phyloP scores from a whole-genome alignment of 441 rosid genomes.

The Erodium moschatum region DNA sequence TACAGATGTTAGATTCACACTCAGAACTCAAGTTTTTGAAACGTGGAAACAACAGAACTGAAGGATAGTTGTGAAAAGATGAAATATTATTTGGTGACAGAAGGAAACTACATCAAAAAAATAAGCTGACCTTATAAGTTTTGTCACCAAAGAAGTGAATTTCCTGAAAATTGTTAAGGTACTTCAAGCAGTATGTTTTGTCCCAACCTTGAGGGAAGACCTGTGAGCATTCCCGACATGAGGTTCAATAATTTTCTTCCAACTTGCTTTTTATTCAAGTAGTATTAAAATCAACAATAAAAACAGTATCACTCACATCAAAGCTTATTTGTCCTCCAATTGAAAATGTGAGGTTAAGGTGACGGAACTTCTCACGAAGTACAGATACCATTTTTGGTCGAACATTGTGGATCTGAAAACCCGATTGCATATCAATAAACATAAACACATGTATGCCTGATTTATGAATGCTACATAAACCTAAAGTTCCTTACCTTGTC shows the following conservation, averaged over 20 bases:
- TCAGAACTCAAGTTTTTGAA: no score
- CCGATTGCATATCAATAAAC: conserved; percentile 16
- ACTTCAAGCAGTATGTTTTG: conserved; percentile 91
- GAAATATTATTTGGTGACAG: background rate
- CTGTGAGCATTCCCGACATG: conserved; percentile 29
- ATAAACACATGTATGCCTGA: conserved; percentile 10
- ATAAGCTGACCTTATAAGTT: conserved; percentile 67
- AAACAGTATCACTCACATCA: conserved; percentile 49
- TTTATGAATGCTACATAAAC: conserved; percentile 5
- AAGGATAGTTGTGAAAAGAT: background rate
- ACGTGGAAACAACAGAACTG: no score
- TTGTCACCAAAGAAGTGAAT: conserved; percentile 98
- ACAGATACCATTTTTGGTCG: conserved; percentile 73
- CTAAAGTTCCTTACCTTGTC: conserved; percentile 54
- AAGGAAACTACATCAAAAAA: background rate
- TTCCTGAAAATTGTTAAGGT: conserved; percentile 61
- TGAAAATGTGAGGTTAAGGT: conserved; percentile 84
- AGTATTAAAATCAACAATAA: conserved; percentile 2
- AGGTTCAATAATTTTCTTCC: conserved; percentile 1
- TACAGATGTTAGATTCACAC: background rate
- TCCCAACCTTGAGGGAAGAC: conserved; percentile 98
- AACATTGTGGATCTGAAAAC: conserved; percentile 67
- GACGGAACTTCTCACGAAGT: conserved; percentile 77
- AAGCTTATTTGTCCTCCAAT: conserved; percentile 97
- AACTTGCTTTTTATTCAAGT: background rate